Evolutionary conservation across 108 stramenopile genomes (phyloP), one percentile per base, ranked within the genome.

Genomic region (Skeletonema potamos): DNA sequence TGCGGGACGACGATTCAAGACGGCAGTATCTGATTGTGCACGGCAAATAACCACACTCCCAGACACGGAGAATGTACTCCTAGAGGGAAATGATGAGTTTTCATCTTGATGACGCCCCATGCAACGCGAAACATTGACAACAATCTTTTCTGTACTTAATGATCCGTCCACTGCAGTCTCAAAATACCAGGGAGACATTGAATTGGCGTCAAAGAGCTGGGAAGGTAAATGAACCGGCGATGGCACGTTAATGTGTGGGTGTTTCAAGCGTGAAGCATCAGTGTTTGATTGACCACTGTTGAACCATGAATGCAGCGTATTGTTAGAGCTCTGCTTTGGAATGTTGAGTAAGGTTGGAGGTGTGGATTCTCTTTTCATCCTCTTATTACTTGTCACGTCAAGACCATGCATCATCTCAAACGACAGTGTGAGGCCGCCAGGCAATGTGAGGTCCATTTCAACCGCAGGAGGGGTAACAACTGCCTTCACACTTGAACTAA

Each of bases 401-500:
- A 89, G 73, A 26, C 91, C 93, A 68, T 87, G 88, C 85, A 90
- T 84, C 48, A 89, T 64, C 72, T 92, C 94, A 62, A 92, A 67
- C 18, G 91, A 90, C 17, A 91, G 68, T 7, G 89, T 85, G 17
- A 92, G 59, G 9, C 94, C 94, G 36, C 94, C 94, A 6, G 91
- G 87, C 51, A 92, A 55, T 6, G 89, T 95, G 26, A 95, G 30
- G 74, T 95, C 91, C 27, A 95, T 82, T 33, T 87, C 83, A 18
- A 92, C 61, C 1, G 91, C 91, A 28, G 94, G 89, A 43, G 89
- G 89, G 7, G 90, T 92, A 20, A 80, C 89, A n/a, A 95, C 89
- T n/a, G 83, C 62, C 58, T 91, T 84, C 28, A 86, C 43, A 54
- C 88, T 80, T 10, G 67, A 62, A 77, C 77, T 85, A 86, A 90